Base-by-base conservation (phyloP, 768 basidiomycete genomes). In the Panaeolus cyanescens region DNA sequence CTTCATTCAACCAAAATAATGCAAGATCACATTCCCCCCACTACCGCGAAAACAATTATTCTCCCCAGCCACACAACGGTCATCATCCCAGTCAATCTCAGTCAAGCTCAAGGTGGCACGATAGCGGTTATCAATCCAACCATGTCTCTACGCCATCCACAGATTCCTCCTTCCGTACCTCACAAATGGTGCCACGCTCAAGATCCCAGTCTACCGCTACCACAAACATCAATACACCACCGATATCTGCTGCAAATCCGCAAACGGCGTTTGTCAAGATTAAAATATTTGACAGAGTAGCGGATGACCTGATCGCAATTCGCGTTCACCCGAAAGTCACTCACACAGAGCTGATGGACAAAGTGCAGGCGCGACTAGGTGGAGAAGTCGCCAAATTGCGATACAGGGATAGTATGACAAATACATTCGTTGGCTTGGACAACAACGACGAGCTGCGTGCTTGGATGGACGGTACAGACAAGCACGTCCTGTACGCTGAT, bases 291-390 rank as follows among this genome's bases (percentile, higher is more conserved):
- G 93, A 97, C 76, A 86, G 92, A 36, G 82, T 90, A 59, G 90
- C 94, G 25, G 96, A 99, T 71, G 97, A 99, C 73, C 79, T 99
- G 58, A 95, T 99, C 64, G 97, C 97, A 4, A 97, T 99, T 59
- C 89, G 97, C 13, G 96, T 99, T 30, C 95, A 96, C 71, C 97
- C 97, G 22, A 86, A 84, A 56, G 95, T 99, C 37, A 87, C 91
- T 7, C 90, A 92, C 68, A 79, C 75, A 9, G 94, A 96, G 69
- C 80, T 99, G 62, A 89, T 97, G 82, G 92, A 88, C 55, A 99
- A 99, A 77, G 92, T 98, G 32, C 88, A 93, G 68, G 84, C 90
- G 33, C 86, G 97, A 56, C 79, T 99, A 5, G 95, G 94, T 0
- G 83, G 82, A 13, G 89, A 91, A 62, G 76, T 96, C 33, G 77